Conservation (phyloP, 2,329 filamentous ascomycete genomes). For the Parastagonospora nodorum region DNA sequence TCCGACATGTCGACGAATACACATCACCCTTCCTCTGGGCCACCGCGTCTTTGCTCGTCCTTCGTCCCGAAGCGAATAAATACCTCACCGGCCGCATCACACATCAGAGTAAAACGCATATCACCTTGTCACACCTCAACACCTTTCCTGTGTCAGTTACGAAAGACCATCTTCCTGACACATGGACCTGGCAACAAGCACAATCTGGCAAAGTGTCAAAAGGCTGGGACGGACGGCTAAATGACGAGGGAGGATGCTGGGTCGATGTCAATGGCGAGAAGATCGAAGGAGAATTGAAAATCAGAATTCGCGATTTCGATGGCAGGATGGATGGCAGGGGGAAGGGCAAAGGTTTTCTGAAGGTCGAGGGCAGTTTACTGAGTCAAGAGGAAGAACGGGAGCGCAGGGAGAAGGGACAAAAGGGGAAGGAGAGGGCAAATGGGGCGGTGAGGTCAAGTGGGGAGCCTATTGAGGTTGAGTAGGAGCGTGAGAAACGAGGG, state of each 20-base stretch:
- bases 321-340: slow-evolving; percentile 68
- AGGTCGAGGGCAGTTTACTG: slow-evolving; percentile 87
- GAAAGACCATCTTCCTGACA: slow-evolving; percentile 71
- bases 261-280: slow-evolving; percentile 68
- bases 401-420: slow-evolving; percentile 6
- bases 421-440: slow-evolving; percentile 17
- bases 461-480: slow-evolving; percentile 15
- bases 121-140: slow-evolving; percentile 88
- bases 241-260: slow-evolving; percentile 71
- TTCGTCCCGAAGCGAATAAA: slow-evolving; percentile 74
- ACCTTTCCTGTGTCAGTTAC: slow-evolving; percentile 91
- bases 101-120: slow-evolving; percentile 84
- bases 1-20: slow-evolving; percentile 65
- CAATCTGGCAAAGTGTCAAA: slow-evolving; percentile 24
- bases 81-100: slow-evolving; percentile 82
- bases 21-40: slow-evolving; percentile 87
- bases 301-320: slow-evolving; percentile 85
- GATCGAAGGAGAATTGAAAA: slow-evolving; percentile 63
- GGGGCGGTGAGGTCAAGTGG: slow-evolving; percentile 1
- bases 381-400: slow-evolving; percentile 57
- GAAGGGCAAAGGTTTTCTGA: slow-evolving; percentile 76
- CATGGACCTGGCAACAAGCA: slow-evolving; percentile 72
- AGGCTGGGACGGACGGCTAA: slow-evolving; percentile 29
- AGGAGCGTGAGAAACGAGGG: background rate
- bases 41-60: slow-evolving; percentile 83